phyloP scores from a whole-genome alignment of 2,329 filamentous ascomycete species.

The Sporothrix humicola region DNA sequence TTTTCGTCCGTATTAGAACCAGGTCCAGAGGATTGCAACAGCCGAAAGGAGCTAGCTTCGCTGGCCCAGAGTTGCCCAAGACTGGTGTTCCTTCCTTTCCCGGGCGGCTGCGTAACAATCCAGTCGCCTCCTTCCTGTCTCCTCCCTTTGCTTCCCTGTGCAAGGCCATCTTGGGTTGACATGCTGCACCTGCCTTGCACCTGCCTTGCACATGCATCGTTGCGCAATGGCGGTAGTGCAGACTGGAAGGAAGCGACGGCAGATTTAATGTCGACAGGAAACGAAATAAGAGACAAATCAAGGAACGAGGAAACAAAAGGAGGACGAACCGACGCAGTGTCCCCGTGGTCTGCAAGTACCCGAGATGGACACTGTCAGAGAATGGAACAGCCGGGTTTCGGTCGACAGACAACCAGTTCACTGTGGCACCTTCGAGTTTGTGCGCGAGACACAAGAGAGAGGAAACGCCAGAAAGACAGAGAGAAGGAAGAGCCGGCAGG shows the following conservation, averaged over 20 bases:
- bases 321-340: neutral
- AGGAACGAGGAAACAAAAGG: neutral
- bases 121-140: neutral
- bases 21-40: neutral
- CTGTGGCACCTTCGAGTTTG: slow-evolving; percentile 5
- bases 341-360: neutral
- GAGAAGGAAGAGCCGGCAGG: neutral
- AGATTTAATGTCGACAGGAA: too few relatives aligned
- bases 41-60: neutral
- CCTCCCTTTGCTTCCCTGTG: neutral
- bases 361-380: neutral
- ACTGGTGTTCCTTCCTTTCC: neutral
- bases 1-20: slow-evolving; percentile 14
- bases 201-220: neutral
- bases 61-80: neutral
- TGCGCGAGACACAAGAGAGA: too few relatives aligned
- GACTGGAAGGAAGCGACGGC: too few relatives aligned
- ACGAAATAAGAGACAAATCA: too few relatives aligned
- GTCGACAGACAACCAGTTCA: neutral
- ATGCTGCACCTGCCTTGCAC: neutral
- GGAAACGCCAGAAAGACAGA: neutral
- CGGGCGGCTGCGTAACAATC: neutral
- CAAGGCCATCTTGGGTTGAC: neutral
- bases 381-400: slow-evolving; percentile 22
- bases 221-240: too few relatives aligned